Conservation (phyloP, 2,329 filamentous ascomycete genomes). For the Colletotrichum tanaceti region DNA sequence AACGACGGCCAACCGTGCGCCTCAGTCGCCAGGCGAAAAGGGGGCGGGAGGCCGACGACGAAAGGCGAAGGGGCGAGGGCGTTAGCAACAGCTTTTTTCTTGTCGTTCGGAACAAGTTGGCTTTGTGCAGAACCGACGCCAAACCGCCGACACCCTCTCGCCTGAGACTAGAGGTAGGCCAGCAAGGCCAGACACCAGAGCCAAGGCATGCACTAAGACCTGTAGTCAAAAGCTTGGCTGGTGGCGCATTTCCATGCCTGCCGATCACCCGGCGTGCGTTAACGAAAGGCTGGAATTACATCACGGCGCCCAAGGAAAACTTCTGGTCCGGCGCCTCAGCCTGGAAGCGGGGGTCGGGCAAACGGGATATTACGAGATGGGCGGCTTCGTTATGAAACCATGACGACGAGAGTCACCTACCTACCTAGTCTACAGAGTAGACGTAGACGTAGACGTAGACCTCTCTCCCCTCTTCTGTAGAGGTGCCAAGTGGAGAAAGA, state of each 20-base stretch:
- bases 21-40: slow-evolving; percentile 12
- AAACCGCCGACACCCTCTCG: slow-evolving; percentile 12
- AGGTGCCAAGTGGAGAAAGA: background rate
- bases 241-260: slow-evolving; percentile 7
- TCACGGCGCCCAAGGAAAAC: slow-evolving; percentile 3
- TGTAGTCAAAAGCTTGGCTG: slow-evolving; percentile 14
- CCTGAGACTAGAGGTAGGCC: slow-evolving; percentile 10
- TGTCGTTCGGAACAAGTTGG: slow-evolving; percentile 11
- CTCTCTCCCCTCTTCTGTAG: background rate
- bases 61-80: background rate
- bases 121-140: slow-evolving; percentile 1
- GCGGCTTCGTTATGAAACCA: slow-evolving; percentile 15
- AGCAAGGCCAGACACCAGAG: slow-evolving; percentile 6
- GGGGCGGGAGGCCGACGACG: background rate
- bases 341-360: slow-evolving; percentile 7
- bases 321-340: slow-evolving; percentile 4
- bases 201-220: slow-evolving; percentile 14
- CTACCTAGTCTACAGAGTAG: too few relatives aligned
- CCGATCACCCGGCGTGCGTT: background rate
- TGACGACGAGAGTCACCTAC: slow-evolving; percentile 23
- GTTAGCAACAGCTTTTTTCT: slow-evolving; percentile 16
- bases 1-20: background rate
- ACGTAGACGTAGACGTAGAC: too few relatives aligned
- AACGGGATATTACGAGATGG: slow-evolving; percentile 5
- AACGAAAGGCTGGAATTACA: slow-evolving; percentile 10